A percentile compares a stretch with the other conserved stretches of the same genome.
phyloP scores from a whole-genome alignment of 2,329 filamentous ascomycete genomes.

The Diaporthe caulivora region DNA sequence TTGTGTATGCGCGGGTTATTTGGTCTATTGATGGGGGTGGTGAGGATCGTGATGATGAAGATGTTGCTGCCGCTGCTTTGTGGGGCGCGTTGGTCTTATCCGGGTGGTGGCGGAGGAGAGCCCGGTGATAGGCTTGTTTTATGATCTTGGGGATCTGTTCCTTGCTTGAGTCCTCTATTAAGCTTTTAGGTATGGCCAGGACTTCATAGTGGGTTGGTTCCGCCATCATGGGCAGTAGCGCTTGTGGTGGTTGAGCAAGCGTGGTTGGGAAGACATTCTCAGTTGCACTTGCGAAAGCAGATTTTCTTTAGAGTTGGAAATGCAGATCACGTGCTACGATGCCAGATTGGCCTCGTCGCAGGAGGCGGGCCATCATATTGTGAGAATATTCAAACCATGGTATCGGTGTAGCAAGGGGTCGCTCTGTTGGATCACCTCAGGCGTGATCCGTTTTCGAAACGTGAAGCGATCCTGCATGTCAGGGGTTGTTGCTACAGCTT shows the following conservation, averaged over 20 bases:
- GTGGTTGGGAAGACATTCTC: background rate
- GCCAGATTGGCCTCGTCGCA: background rate
- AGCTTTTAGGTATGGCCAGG: conserved; percentile 65
- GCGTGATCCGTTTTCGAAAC: background rate
- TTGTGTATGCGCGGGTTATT: conserved; percentile 70
- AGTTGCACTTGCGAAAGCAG: background rate
- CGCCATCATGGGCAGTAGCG: conserved; percentile 18
- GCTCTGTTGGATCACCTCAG: background rate
- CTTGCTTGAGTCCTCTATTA: conserved; percentile 59
- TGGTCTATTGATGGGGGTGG: conserved; percentile 74
- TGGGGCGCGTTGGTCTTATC: conserved; percentile 60
- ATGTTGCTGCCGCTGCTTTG: conserved; percentile 44
- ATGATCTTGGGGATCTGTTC: conserved; percentile 58
- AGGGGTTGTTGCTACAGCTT: background rate
- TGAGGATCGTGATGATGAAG: conserved; percentile 77
- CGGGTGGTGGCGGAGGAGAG: conserved; percentile 75
- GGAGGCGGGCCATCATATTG: background rate
- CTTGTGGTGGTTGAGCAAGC: background rate
- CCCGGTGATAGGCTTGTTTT: conserved; percentile 74
- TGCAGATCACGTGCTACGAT: conserved; percentile 38
- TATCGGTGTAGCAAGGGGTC: background rate
- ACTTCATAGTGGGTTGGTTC: conserved; percentile 70
- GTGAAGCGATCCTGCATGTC: conserved; percentile 2
- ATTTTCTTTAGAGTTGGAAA: conserved; percentile 7
- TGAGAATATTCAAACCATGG: too few species aligned